Base-by-base conservation (phyloP, 2,329 filamentous ascomycete genomes). In the Rugonectria rugulosa region DNA sequence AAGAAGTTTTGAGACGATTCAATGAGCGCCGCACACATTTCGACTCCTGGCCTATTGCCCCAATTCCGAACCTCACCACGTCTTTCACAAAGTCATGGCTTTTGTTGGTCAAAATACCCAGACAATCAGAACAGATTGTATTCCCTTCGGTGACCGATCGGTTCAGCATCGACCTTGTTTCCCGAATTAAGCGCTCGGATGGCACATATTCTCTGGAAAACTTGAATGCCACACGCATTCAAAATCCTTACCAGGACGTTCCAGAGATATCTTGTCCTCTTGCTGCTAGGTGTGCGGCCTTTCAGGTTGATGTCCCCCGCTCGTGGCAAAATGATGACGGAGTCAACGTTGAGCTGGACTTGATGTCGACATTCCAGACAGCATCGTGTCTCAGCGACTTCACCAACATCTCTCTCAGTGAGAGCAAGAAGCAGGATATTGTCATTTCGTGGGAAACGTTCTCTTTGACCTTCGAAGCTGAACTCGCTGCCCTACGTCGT, bases 361-460 rank as follows among this genome's bases (percentile, higher is more conserved):
- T 89, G 79, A 74, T 89, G 86, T 51, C 83, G 73, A 78, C 86
- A 80, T 74, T 89, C 84, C 77, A 87, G 81, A 69, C 87, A 81
- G 68, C 83, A 80, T 14, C 82, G 79, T 0, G 54, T 4, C 60
- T 70, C 0, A 56, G 63, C 2, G 61, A 70, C 6, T 45, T 66
- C 5, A 6, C 29, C 2, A 55, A 31, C 5, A 46, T 71, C 1
- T 40, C n/a, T 1, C 6, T 71, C 1, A 57, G 61, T 6, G 27
- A 64, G 1, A 4, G 43, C 0, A 62, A 56, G 1, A 36, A 40
- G 2, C 68, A 70, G 12, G 47, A 60, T 0, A 59, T 74, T 6
- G 63, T 41, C 3, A 71, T 74, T 3, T 47, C 53, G 0, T 73
- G 69, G 69, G 65, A 73, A 0, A 57, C 56, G 0, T 62, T 27